phyloP scores from a whole-genome alignment of 495 filamentous ascomycete genomes.

The Sordaria brevicollis region DNA sequence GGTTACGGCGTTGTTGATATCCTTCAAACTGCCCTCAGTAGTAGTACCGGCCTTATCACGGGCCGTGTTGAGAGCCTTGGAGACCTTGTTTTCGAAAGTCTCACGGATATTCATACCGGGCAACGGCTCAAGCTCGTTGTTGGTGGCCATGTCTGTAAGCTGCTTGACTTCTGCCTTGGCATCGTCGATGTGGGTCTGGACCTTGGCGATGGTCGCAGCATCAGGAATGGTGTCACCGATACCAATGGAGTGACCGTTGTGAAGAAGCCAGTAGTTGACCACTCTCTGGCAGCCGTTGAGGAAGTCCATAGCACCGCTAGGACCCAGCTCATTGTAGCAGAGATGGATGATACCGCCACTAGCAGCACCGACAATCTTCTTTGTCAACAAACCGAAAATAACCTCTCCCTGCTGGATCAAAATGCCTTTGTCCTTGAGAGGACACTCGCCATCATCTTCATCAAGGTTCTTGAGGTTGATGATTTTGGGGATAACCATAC shows the following conservation, averaged over 20 bases:
- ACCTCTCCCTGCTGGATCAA: conserved; percentile 80
- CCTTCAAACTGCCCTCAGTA: conserved; percentile 85
- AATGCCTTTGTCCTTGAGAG: conserved; percentile 68
- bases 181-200: conserved; percentile 64
- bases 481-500: conserved; percentile 78
- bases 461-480: conserved; percentile 65
- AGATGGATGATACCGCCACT: conserved; percentile 86
- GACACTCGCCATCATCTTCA: conserved; percentile 45
- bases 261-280: conserved; percentile 94
- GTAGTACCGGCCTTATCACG: conserved; percentile 93
- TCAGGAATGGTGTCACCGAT: conserved; percentile 98
- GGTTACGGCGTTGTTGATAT: conserved; percentile 86
- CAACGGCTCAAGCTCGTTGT: conserved; percentile 73
- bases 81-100: conserved; percentile 94
- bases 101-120: conserved; percentile 98
- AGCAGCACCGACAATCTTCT: conserved; percentile 87
- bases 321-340: conserved; percentile 89
- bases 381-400: conserved; percentile 79
- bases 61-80: conserved; percentile 83
- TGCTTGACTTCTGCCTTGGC: conserved; percentile 70
- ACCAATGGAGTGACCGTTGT: conserved; percentile 95
- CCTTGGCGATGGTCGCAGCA: conserved; percentile 63
- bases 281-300: conserved; percentile 92
- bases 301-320: conserved; percentile 76
- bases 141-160: conserved; percentile 67